Conservation (phyloP, 805 yeast genomes). For the Clavispora vitiphila region DNA sequence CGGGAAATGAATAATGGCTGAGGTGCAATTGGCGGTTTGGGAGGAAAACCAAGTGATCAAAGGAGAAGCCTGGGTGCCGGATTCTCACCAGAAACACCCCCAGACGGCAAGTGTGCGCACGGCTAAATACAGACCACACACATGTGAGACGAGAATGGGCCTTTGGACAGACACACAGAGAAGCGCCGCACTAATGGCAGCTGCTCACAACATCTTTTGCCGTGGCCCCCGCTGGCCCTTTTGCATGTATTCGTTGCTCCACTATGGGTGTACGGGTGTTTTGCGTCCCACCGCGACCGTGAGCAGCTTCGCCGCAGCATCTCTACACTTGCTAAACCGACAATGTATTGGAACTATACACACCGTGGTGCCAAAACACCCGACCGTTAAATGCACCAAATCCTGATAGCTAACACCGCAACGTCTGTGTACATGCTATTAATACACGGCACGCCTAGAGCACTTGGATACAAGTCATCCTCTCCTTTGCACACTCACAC, state of each 20-base stretch:
- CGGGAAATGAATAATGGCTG: not conserved
- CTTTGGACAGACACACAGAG: too few relatives aligned
- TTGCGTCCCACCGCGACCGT: too few relatives aligned
- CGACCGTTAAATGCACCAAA: conserved; percentile 23
- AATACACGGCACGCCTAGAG: conserved; percentile 62
- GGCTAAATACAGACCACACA: conserved; percentile 1
- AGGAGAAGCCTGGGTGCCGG: not conserved
- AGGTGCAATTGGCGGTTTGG: not conserved
- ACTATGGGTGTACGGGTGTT: too few relatives aligned
- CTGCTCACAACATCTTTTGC: too few relatives aligned
- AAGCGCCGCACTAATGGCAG: too few relatives aligned
- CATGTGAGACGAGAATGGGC: too few relatives aligned
- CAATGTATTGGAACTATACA: conserved; percentile 7
- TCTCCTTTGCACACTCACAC: not conserved
- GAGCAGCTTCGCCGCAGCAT: too few relatives aligned
- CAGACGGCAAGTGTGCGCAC: not conserved
- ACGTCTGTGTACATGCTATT: conserved; percentile 41
- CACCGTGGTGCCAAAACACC: not conserved
- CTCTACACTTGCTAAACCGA: not conserved
- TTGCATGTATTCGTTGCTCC: too few relatives aligned
- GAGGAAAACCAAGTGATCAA: not conserved
- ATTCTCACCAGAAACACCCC: not conserved
- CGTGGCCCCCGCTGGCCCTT: too few relatives aligned
- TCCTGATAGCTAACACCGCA: conserved; percentile 61
- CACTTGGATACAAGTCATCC: conserved; percentile 33